Evolutionary conservation across 192 early-diverging fungal genomes (phyloP).

Genomic region (Phycomyces blakesleeanus): DNA sequence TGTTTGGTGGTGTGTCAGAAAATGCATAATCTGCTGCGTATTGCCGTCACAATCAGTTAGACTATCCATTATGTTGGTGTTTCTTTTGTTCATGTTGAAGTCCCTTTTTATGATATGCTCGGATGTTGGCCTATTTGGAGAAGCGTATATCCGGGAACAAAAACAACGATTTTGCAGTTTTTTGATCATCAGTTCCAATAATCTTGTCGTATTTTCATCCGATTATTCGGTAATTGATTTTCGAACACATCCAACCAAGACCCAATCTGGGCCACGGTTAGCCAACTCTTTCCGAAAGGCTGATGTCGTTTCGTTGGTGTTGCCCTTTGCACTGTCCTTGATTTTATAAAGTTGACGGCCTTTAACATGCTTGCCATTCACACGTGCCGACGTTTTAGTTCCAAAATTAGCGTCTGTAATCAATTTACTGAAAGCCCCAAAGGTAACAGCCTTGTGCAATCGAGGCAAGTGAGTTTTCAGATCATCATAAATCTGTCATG

Average conservation of each 20-base stretch:
- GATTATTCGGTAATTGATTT: not conserved
- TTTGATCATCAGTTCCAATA: not conserved
- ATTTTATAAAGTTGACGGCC: conserved; percentile 4
- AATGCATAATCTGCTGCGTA: not conserved
- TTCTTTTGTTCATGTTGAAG: not conserved
- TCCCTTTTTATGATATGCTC: not conserved
- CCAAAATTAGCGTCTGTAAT: conserved; percentile 1
- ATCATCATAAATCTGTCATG: not conserved
- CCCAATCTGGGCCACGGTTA: not conserved
- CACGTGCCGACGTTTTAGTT: not conserved
- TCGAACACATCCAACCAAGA: not conserved
- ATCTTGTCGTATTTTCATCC: not conserved
- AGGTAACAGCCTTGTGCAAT: not conserved
- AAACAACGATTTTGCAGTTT: conserved; percentile 7
- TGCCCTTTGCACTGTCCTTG: not conserved
- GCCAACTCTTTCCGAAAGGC: conserved; percentile 1
- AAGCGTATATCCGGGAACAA: conserved; percentile 5
- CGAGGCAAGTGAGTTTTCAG: not conserved
- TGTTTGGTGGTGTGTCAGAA: conserved; percentile 1
- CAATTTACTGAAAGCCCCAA: conserved; percentile 4
- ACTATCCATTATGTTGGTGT: not conserved
- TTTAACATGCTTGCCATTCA: not conserved
- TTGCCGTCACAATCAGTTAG: not conserved
- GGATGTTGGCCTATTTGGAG: not conserved
- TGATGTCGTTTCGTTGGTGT: not conserved